Base-by-base conservation (phyloP, 2,329 filamentous ascomycete genomes). In the Ophiocordyceps australis region DNA sequence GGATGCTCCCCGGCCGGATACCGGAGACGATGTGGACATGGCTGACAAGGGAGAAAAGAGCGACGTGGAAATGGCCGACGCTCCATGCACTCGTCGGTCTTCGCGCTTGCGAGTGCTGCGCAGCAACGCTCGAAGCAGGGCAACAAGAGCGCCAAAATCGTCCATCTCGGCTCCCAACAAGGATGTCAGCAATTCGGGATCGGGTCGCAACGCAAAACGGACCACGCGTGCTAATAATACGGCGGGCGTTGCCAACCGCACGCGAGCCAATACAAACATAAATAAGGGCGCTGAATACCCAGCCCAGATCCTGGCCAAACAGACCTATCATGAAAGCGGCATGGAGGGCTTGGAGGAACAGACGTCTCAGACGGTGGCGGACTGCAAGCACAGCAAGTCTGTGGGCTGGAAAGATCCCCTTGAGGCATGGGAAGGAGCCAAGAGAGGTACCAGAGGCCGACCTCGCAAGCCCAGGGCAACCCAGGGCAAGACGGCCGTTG, bases 201-300 rank as follows among this genome's bases (percentile, higher is more conserved):
- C 9, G 28, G 36, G 2, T 30, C 41, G 17, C 41, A 37, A 10
- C 41, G 42, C 13, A 44, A 31, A 21, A 40, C 44, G 22, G 43
- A 49, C 24, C 44, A 49, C n/a, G n/a, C n/a, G n/a, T n/a, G n/a
- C n/a, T n/a, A n/a, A n/a, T n/a, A n/a, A n/a, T n/a, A n/a, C n/a
- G n/a, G n/a, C n/a, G 22, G 45, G 50, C 20, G 29, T 48, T 25
- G 41, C 36, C 4, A 35, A 41, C 17, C 43, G 46, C 34, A 52
- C 49, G 6, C 41, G 43, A 14, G 28, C 32, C 26, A 52, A 52
- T 32, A 52, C 49, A 26, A 38, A 34, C 28, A 43, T 33, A 32
- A 52, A 52, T 35, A 48, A 35, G 39, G 47, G 46, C 14, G 40
- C 49, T 11, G 45, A 48, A 37, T 45, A 45, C 26, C 46, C 49